phyloP scores from a whole-genome alignment of 2,329 filamentous ascomycete genomes.

The Neopestalotiopsis sp. region DNA sequence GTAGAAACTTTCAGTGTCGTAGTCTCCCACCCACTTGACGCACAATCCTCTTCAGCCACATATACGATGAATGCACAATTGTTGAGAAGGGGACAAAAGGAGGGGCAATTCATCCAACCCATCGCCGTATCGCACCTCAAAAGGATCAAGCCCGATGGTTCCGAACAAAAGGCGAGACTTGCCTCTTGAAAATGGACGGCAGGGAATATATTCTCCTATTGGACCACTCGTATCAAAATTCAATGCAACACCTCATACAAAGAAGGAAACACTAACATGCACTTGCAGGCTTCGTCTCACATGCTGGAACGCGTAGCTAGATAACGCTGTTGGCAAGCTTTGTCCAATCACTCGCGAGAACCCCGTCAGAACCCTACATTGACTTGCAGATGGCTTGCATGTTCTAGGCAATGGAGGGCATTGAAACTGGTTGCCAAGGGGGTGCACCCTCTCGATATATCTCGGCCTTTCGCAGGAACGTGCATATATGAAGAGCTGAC shows the following conservation, averaged over 20 bases:
- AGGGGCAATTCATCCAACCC: not conserved
- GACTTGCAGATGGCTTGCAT: slow-evolving; percentile 9
- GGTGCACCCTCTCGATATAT: not conserved
- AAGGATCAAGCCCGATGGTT: not conserved
- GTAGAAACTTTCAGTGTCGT: not conserved
- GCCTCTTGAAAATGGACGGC: not conserved
- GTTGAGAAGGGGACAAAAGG: not conserved
- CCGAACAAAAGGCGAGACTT: not conserved
- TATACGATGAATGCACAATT: not conserved
- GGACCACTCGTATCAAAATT: not conserved
- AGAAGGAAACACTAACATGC: not conserved
- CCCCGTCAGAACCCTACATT: not conserved
- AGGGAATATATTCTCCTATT: not conserved
- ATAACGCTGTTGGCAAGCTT: slow-evolving; percentile 1
- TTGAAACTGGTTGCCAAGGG: not conserved
- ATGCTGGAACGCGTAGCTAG: slow-evolving; percentile 13
- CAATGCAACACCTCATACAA: not conserved
- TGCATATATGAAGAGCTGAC: not conserved
- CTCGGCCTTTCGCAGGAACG: slow-evolving; percentile 6
- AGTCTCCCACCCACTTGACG: slow-evolving; percentile 1
- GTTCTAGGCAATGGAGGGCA: not conserved
- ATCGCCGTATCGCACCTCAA: not conserved
- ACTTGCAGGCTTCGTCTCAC: slow-evolving; percentile 11
- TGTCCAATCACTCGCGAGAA: slow-evolving; percentile 2
- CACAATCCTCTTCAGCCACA: not conserved